Conservation (phyloP, 176 grass and related monocot genomes). For the Oryza punctata region DNA sequence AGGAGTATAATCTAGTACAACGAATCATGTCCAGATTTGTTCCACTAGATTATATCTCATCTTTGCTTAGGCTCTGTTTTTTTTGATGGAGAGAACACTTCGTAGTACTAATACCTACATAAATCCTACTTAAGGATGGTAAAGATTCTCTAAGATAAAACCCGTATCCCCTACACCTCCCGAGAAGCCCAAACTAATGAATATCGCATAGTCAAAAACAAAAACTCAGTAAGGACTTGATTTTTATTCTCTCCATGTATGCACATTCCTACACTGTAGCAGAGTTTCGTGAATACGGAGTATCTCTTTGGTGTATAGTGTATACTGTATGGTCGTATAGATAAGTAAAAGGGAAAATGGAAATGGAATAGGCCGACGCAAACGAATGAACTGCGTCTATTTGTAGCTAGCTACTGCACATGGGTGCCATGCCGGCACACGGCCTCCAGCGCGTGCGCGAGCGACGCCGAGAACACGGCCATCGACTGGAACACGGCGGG, state of each 20-base stretch:
- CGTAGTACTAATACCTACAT: too few species aligned
- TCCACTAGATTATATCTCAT: too few species aligned
- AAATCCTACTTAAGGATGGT: too few species aligned
- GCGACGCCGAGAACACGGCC: conserved; percentile 54
- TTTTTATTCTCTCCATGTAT: not conserved
- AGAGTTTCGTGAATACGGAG: too few species aligned
- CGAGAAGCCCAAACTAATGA: not conserved
- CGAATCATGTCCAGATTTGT: too few species aligned
- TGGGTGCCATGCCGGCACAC: conserved; percentile 33
- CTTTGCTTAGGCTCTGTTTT: too few species aligned
- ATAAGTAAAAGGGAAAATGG: not conserved
- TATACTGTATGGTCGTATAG: not conserved
- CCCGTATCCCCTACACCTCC: too few species aligned
- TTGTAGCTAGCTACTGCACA: not conserved
- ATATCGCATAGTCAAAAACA: not conserved
- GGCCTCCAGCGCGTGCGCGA: conserved; percentile 45
- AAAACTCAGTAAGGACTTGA: not conserved
- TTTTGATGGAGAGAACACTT: too few species aligned
- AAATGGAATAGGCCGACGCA: not conserved
- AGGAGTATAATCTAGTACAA: too few species aligned
- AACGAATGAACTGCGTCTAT: not conserved
- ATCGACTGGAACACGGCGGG: conserved; percentile 75
- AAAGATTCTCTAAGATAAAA: not conserved
- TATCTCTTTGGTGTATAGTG: not conserved
- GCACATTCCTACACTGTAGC: not conserved